Evolutionary conservation across 75 land plant species (phyloP).

Genomic region (Isoetes taiwanensis): DNA sequence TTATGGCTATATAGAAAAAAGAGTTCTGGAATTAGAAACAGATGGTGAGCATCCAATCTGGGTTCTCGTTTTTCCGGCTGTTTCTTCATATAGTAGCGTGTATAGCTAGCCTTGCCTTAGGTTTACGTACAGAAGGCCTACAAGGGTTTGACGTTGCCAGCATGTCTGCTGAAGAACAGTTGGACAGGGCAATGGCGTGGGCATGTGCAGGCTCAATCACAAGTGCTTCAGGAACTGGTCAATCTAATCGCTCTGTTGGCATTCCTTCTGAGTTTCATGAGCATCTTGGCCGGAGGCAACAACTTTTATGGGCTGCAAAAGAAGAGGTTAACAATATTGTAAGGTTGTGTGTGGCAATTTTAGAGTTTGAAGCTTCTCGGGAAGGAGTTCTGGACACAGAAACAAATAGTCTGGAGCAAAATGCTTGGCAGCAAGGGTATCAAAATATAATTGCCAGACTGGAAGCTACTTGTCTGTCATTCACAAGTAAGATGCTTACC

Average conservation of each 20-base stretch:
- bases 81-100: too few relatives aligned
- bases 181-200: constrained; percentile 96
- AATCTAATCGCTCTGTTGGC: constrained; percentile 32
- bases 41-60: too few relatives aligned
- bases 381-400: constrained; percentile 71
- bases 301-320: constrained; percentile 47
- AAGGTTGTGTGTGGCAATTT: constrained; percentile 48
- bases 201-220: constrained; percentile 58
- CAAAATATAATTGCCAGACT: constrained; percentile 49
- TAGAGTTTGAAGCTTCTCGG: constrained; percentile 90
- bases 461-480: constrained; percentile 64
- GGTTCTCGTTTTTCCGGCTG: too few relatives aligned
- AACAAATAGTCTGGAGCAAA: too few relatives aligned
- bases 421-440: constrained; percentile 73
- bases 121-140: too few relatives aligned
- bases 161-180: constrained; percentile 71
- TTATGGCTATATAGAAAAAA: too few relatives aligned
- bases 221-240: constrained; percentile 11
- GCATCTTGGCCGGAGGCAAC: constrained; percentile 48
- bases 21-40: too few relatives aligned
- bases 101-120: too few relatives aligned
- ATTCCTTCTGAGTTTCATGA: constrained; percentile 86
- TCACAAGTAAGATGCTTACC: constrained; percentile 68
- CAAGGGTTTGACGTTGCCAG: constrained; percentile 55
- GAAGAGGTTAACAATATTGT: constrained; percentile 59